Percentiles rank a stretch among this genome's conserved stretches.
These are phyloP conservation scores for Kappamyces sp. DNA, from an alignment of 192 early-diverging fungal genomes.

Conservation along the genomic window DNA sequence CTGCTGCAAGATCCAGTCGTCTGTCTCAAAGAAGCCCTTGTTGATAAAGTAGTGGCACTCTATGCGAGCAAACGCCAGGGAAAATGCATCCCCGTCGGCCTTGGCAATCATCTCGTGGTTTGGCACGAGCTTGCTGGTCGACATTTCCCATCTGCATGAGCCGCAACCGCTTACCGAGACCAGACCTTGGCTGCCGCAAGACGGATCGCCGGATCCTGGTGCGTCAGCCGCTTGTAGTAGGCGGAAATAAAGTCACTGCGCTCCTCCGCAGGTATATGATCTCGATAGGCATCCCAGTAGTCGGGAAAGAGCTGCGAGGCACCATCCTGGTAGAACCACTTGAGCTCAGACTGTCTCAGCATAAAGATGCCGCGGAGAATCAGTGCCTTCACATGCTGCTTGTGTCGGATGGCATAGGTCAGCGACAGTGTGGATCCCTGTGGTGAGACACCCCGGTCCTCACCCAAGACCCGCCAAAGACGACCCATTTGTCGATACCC, in stretches of 20 bases:
- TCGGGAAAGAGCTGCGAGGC: slow-evolving; percentile 59
- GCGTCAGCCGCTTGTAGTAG: slow-evolving; percentile 61
- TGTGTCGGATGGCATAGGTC: slow-evolving; percentile 57
- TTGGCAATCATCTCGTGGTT: slow-evolving; percentile 50
- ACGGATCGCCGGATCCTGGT: slow-evolving; percentile 39
- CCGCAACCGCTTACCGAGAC: slow-evolving; percentile 4
- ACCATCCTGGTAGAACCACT: slow-evolving; percentile 66
- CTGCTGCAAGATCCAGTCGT: slow-evolving; percentile 56
- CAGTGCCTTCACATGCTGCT: slow-evolving; percentile 54
- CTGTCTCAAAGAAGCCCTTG: slow-evolving; percentile 63
- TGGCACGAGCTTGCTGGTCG: slow-evolving; percentile 33
- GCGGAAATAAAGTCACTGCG: slow-evolving; percentile 55
- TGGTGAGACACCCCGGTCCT: not conserved
- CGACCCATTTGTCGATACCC: slow-evolving; percentile 64
- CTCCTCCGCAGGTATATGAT: slow-evolving; percentile 55
- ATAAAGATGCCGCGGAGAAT: slow-evolving; percentile 65
- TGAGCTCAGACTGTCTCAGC: slow-evolving; percentile 46
- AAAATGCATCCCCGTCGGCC: slow-evolving; percentile 52
- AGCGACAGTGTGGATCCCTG: slow-evolving; percentile 47
- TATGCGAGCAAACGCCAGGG: slow-evolving; percentile 64
- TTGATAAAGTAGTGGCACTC: slow-evolving; percentile 66
- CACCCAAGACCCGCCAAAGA: slow-evolving; percentile 67
- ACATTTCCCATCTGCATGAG: slow-evolving; percentile 46
- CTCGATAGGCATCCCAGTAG: slow-evolving; percentile 51
- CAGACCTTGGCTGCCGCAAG: slow-evolving; percentile 52